Conservation (phyloP, 768 basidiomycete species). For the Serendipita sp. region DNA sequence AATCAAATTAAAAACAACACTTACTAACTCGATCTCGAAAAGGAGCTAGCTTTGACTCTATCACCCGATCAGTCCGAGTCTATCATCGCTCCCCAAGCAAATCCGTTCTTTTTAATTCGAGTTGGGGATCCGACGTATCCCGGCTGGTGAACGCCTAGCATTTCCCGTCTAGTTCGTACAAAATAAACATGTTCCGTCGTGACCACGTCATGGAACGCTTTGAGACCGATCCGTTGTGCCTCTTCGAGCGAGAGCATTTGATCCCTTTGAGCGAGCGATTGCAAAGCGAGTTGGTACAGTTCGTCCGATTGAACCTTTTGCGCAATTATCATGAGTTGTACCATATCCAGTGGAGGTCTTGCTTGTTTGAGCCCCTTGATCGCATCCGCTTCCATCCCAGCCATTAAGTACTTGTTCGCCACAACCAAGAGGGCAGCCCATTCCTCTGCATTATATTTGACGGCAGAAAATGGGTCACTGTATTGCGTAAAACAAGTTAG, state of each 20-base stretch:
- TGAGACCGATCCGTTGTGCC: not conserved
- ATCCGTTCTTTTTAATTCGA: too few relatives aligned
- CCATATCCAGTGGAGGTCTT: not conserved
- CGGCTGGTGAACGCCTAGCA: not conserved
- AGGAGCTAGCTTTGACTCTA: too few relatives aligned
- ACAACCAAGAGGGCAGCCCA: not conserved
- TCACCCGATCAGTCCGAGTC: too few relatives aligned
- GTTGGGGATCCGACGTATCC: too few relatives aligned
- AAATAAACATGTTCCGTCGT: not conserved
- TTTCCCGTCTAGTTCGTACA: not conserved
- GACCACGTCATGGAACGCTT: not conserved
- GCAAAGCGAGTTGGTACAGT: not conserved
- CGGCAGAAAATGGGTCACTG: not conserved
- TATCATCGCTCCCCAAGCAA: too few relatives aligned
- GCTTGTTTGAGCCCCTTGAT: not conserved
- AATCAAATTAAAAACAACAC: too few relatives aligned
- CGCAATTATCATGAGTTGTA: not conserved
- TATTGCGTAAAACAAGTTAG: too few relatives aligned
- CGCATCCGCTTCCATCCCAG: not conserved
- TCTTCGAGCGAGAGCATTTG: not conserved
- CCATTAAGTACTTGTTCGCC: not conserved
- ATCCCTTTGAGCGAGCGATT: not conserved
- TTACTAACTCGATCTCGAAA: too few relatives aligned
- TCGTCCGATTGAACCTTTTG: not conserved
- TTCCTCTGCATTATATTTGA: not conserved